Evolutionary conservation across 1,284 basidiomycete genomes (phyloP).

Genomic region (Ustilago cynodontis): DNA sequence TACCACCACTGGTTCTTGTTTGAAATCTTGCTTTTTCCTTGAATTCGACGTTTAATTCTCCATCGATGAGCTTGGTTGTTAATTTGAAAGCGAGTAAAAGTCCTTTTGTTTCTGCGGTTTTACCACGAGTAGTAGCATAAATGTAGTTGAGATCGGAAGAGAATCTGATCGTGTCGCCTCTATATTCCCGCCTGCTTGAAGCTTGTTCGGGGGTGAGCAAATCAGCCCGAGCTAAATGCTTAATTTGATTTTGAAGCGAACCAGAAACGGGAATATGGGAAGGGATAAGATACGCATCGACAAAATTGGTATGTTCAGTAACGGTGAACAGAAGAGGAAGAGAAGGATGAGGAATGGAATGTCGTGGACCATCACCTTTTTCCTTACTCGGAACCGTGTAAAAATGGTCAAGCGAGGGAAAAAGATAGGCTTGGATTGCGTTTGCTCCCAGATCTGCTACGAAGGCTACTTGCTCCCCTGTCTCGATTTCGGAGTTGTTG

Average conservation of each 20-base stretch:
- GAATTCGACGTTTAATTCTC: constrained; percentile 3
- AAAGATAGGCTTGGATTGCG: constrained; percentile 55
- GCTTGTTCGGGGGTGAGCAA: constrained; percentile 26
- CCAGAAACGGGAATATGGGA: not conserved
- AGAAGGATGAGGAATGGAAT: constrained; percentile 56
- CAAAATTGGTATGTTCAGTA: constrained; percentile 62
- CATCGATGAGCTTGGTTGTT: not conserved
- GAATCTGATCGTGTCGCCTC: constrained; percentile 65
- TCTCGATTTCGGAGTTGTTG: not conserved
- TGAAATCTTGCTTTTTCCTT: constrained; percentile 20
- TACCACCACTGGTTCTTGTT: constrained; percentile 62
- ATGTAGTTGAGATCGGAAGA: constrained; percentile 47
- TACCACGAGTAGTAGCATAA: constrained; percentile 62
- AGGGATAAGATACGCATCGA: constrained; percentile 44
- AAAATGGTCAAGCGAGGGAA: constrained; percentile 31
- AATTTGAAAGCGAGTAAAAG: constrained; percentile 29
- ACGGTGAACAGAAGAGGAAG: constrained; percentile 51
- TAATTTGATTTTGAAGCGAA: not conserved
- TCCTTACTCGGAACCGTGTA: constrained; percentile 27
- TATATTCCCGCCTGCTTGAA: constrained; percentile 19
- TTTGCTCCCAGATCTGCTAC: constrained; percentile 64
- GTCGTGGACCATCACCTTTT: constrained; percentile 61
- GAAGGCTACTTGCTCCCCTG: constrained; percentile 43
- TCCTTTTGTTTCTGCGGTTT: constrained; percentile 32
- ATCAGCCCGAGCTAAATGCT: constrained; percentile 24